Conservation (phyloP, 106 monocot species). For the Allium fistulosum region DNA sequence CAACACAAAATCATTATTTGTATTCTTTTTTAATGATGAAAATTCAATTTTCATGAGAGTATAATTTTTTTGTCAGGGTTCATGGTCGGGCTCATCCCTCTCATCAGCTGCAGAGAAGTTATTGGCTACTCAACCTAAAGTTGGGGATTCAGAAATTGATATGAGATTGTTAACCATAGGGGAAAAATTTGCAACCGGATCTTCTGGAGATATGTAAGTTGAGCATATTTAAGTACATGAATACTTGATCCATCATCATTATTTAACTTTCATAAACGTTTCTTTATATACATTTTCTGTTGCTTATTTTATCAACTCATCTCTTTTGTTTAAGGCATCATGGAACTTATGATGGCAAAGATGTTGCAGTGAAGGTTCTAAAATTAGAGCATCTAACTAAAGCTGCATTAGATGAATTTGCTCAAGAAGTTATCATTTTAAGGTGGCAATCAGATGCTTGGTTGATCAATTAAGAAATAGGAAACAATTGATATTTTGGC, state of each 20-base stretch:
- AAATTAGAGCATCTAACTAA: slow-evolving; percentile 64
- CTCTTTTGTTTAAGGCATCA: slow-evolving; percentile 38
- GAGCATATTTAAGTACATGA: slow-evolving; percentile 6
- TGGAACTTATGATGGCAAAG: slow-evolving; percentile 65
- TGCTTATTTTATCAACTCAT: not conserved
- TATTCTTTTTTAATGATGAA: too few relatives aligned
- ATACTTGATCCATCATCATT: not conserved
- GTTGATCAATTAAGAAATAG: too few relatives aligned
- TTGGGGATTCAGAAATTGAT: slow-evolving; percentile 68
- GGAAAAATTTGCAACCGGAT: slow-evolving; percentile 70
- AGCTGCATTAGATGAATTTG: slow-evolving; percentile 46
- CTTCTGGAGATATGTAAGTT: slow-evolving; percentile 76
- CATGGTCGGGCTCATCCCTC: slow-evolving; percentile 40
- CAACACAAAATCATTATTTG: too few relatives aligned
- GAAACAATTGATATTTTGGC: too few relatives aligned
- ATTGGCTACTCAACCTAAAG: slow-evolving; percentile 24
- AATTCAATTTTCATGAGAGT: too few relatives aligned
- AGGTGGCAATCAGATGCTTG: slow-evolving; percentile 26
- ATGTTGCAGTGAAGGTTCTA: slow-evolving; percentile 87
- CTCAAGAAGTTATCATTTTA: slow-evolving; percentile 73
- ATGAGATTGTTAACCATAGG: slow-evolving; percentile 49
- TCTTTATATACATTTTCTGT: not conserved
- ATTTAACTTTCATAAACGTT: slow-evolving; percentile 11
- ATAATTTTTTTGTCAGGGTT: slow-evolving; percentile 20
- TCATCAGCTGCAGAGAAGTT: slow-evolving; percentile 8